Evolutionary conservation across 2,329 filamentous ascomycete genomes (phyloP), one percentile per base, ranked within the genome.

Genomic region (Fusarium domesticum): DNA sequence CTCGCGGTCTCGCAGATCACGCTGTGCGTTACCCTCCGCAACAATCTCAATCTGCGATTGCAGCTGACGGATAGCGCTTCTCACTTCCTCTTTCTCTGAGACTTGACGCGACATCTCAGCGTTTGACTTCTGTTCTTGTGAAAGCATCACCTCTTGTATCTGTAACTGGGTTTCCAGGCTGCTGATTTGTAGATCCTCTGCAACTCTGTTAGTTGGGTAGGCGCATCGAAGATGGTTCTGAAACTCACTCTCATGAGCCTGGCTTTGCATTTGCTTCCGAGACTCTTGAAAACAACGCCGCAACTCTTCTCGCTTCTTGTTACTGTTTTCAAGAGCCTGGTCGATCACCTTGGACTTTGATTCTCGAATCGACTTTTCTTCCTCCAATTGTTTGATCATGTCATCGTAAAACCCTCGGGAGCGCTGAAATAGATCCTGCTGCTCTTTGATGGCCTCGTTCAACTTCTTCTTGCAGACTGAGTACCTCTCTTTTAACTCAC

Each of bases 371-470:
- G 54, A 41, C 19, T 61, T 60, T 17, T 71, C 64, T 8, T 60
- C 51, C 15, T 58, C 61, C 5, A 75, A 43, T 18, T 71, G 54
- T 1, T 60, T 47, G 10, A 68, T 62, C 0, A 64, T 54, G 3
- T 67, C 48, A 14, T 70, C 47, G 39, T 66, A 69, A 33, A 60
- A 61, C 2, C 60, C 40, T 33, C 60, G 65, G 7, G 65, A 62
- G 31, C 61, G 59, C 4, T 47, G 55, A 50, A 66, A 75, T 2
- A 77, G 60, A 5, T 56, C 55, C 43, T 77, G 72, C 19, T 78
- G 75, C 45, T 78, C 74, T 2, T 53, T 47, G 7, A 72, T 70
- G 2, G 71, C 70, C 37, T 70, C 61, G 42, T 76, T 74, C n/a
- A 79, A 55, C 14, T 68, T 69, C 3, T 56, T 51, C 41, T 60